Conservation (phyloP, 495 filamentous ascomycete genomes). For the Tetracladium marchalianum region DNA sequence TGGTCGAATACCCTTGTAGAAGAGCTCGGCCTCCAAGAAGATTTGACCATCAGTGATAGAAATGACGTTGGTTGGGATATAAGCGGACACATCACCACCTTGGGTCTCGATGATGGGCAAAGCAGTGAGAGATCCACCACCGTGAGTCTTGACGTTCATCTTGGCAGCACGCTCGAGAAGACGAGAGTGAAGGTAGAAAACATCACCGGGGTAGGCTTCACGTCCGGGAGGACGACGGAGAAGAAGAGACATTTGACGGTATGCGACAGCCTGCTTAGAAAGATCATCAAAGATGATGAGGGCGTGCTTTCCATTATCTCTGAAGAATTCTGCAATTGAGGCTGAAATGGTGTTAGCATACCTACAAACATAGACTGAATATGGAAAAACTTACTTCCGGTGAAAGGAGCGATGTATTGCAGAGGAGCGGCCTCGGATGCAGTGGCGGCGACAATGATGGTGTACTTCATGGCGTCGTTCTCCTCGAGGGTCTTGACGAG, state of each 20-base stretch:
- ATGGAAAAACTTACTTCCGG: conserved; percentile 33
- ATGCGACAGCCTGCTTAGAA: conserved; percentile 98
- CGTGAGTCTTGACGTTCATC: conserved; percentile 86
- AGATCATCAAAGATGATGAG: conserved; percentile 94
- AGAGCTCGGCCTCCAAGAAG: conserved; percentile 98
- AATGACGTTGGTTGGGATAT: conserved; percentile 99
- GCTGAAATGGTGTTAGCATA: conserved; percentile 32
- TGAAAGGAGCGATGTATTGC: conserved; percentile 95
- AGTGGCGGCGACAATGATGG: conserved; percentile 87
- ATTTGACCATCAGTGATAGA: conserved; percentile 99
- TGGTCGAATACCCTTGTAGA: conserved; percentile 99
- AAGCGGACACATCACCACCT: conserved; percentile 99
- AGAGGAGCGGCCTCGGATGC: conserved; percentile 92
- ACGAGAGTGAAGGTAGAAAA: conserved; percentile 99
- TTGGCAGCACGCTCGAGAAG: conserved; percentile 98
- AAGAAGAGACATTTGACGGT: conserved; percentile 99
- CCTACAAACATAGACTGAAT: neutral
- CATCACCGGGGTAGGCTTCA: conserved; percentile 99
- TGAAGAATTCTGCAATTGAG: conserved; percentile 78
- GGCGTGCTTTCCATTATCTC: conserved; percentile 87
- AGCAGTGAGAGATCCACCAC: conserved; percentile 93
- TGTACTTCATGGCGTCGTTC: conserved; percentile 99
- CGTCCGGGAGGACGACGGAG: conserved; percentile 98
- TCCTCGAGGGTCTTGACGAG: conserved; percentile 99
- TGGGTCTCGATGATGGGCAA: conserved; percentile 99